A percentile compares a stretch with the other conserved stretches of the same genome.
Conservation (phyloP, 2,329 filamentous ascomycete species). For the Colletotrichum noveboracense region DNA sequence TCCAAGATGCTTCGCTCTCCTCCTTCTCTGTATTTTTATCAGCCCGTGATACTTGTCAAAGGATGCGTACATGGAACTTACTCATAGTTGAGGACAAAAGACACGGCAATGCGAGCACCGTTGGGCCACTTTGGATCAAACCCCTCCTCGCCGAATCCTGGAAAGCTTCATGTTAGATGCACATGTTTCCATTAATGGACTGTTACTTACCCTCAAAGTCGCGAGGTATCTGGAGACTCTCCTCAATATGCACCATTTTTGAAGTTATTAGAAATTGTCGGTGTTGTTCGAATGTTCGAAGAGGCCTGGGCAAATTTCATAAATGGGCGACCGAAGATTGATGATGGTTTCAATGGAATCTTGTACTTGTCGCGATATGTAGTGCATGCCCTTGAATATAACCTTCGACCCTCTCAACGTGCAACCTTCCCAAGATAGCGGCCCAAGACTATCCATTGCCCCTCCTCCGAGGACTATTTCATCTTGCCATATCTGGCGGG, state of each 20-base stretch:
- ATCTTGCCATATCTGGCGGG: neutral
- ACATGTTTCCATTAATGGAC: rapidly evolving
- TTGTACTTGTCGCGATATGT: neutral
- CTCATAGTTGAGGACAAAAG: neutral
- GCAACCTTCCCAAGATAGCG: neutral
- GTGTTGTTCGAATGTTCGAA: too few relatives aligned
- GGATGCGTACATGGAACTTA: neutral
- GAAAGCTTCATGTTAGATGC: neutral
- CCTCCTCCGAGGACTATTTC: neutral
- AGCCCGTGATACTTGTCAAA: rapidly evolving
- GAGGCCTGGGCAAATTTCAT: too few relatives aligned
- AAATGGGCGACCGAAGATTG: too few relatives aligned
- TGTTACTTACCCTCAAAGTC: conserved; percentile 28
- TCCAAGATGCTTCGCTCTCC: conserved; percentile 30
- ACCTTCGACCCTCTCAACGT: rapidly evolving
- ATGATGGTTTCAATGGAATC: neutral
- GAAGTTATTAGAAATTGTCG: rapidly evolving
- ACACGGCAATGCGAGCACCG: neutral
- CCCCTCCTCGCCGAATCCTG: neutral
- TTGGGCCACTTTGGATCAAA: neutral
- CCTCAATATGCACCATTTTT: conserved; percentile 3
- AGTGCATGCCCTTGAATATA: neutral
- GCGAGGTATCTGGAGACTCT: conserved; percentile 2
- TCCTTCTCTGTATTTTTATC: conserved; percentile 23
- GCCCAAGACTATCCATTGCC: neutral